A percentile compares a stretch with the other conserved stretches of the same genome.
Conservation (phyloP, 1,284 basidiomycete genomes). For the Psilocybe mexicana region DNA sequence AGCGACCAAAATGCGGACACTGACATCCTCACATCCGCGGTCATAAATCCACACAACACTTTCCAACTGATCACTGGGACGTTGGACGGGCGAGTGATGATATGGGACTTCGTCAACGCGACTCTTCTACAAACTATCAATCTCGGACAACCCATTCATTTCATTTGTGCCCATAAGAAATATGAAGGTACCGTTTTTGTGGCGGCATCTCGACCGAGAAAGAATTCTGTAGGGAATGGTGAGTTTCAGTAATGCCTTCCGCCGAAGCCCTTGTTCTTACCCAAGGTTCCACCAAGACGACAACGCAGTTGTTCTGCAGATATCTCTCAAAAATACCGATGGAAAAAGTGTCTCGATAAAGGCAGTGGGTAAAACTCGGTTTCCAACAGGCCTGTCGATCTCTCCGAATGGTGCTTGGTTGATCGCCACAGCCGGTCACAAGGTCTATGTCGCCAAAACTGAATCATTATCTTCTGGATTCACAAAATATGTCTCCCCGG, state of each 20-base stretch:
- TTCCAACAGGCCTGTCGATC: conserved; percentile 63
- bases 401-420: conserved; percentile 84
- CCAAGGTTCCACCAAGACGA: conserved; percentile 22
- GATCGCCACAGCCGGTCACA: conserved; percentile 78
- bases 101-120: conserved; percentile 95
- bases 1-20: conserved; percentile 42
- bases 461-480: conserved; percentile 65
- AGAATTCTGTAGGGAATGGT: conserved; percentile 49
- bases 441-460: conserved; percentile 76
- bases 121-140: conserved; percentile 75
- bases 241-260: conserved; percentile 20
- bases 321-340: conserved; percentile 57
- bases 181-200: conserved; percentile 73
- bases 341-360: conserved; percentile 43
- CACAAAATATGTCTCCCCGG: conserved; percentile 83
- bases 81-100: conserved; percentile 78
- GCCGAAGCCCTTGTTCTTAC: conserved; percentile 4
- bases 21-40: conserved; percentile 70
- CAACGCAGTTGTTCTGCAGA: conserved; percentile 56
- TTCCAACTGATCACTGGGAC: conserved; percentile 91
- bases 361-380: conserved; percentile 70
- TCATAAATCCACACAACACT: conserved; percentile 83
- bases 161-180: conserved; percentile 68
- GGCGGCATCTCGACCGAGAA: conserved; percentile 53
- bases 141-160: conserved; percentile 70